Base-by-base conservation (phyloP, 441 rosid species). In the Erysimum pusillum region DNA sequence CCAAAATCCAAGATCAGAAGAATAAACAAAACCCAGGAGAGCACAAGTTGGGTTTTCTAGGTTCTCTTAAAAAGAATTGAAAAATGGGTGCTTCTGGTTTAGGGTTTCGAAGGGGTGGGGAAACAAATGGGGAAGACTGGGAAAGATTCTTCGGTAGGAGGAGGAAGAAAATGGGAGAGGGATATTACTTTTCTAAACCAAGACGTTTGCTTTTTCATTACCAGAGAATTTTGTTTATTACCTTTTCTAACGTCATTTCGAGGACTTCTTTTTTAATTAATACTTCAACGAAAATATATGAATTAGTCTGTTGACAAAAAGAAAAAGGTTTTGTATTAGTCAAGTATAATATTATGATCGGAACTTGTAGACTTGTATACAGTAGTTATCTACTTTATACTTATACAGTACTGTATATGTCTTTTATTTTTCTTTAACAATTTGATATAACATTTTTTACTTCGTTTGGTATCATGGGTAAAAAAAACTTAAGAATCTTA, bases 121-220 rank as follows among this genome's bases (percentile, higher is more conserved):
- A 18, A 66, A 48, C 15, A 71, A 46, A 48, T 69, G 77, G 20
- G 17, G 54, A 59, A 18, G 57, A 59, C 69, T 34, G 65, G 65
- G 74, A 61, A 69, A 78, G 81, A 67, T 78, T 78, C 78, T 78
- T 73, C 70, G 78, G 78, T 63, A 70, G 34, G 32, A 78, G 60
- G 78, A 73, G 63, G 78, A 73, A 78, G 78, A 61, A 78, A 73
- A 9, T 58, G 5, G 60, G 53, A 63, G 25, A 17, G 15, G 65
- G 11, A 77, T 77, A 71, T 77, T 77, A 72, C 73, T 71, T 77
- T 77, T 77, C 73, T 61, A 59, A 9, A 77, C 48, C 51, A 59
- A 58, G 74, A 73, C 78, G 69, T 65, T 78, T 73, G 51, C 60
- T 42, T 52, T 53, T 67, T 51, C 38, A n/a, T 25, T 65, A 64